Evolutionary conservation across 495 filamentous ascomycete species (phyloP).

Genomic region (Darksidea phi): DNA sequence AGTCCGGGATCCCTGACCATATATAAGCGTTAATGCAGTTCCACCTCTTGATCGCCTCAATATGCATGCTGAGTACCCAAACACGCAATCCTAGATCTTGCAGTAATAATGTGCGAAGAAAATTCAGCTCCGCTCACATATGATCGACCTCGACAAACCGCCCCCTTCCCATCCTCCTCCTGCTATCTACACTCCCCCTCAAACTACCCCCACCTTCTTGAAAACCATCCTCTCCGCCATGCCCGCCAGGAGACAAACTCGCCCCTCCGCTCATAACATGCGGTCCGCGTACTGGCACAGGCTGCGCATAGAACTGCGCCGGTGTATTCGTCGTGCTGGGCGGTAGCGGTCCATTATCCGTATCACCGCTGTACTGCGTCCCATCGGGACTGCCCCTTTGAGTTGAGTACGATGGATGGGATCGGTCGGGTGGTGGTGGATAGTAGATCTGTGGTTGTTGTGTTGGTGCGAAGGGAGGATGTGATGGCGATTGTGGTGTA

Average conservation of each 20-base stretch:
- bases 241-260: background rate
- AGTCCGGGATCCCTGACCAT: too few species aligned
- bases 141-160: constrained; percentile 34
- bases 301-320: constrained; percentile 36
- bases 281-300: background rate
- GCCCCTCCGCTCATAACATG: constrained; percentile 2
- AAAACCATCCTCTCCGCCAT: constrained; percentile 5
- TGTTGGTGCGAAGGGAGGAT: constrained; percentile 3
- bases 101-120: too few species aligned
- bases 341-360: background rate
- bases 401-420: constrained; percentile 7
- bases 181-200: constrained; percentile 15
- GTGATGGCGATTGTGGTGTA: constrained; percentile 11
- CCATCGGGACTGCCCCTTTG: constrained; percentile 13
- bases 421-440: constrained; percentile 24
- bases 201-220: background rate
- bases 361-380: constrained; percentile 26
- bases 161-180: constrained; percentile 21
- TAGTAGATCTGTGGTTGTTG: constrained; percentile 28
- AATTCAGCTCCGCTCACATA: constrained; percentile 11
- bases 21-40: too few species aligned
- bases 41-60: background rate
- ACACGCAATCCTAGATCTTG: too few species aligned
- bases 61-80: too few species aligned
- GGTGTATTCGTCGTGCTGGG: constrained; percentile 28